These are phyloP conservation scores for Hypoxylon fragiforme DNA, from an alignment of 495 filamentous ascomycete genomes.

Conservation along the genomic window DNA sequence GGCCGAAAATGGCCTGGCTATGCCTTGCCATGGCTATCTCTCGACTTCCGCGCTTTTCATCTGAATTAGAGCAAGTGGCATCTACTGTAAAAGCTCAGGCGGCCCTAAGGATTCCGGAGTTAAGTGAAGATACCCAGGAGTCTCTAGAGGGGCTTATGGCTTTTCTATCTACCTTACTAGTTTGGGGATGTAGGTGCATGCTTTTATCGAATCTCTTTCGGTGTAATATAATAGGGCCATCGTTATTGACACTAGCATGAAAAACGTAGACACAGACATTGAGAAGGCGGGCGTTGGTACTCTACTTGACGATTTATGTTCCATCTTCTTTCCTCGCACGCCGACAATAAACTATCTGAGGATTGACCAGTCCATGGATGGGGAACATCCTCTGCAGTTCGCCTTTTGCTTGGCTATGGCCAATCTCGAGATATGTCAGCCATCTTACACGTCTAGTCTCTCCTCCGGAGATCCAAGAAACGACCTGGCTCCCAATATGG, in stretches of 20 bases:
- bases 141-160: slow-evolving; percentile 16
- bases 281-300: not conserved
- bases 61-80: slow-evolving; percentile 5
- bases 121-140: slow-evolving; percentile 6
- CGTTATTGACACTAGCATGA: not conserved
- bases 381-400: slow-evolving; percentile 15
- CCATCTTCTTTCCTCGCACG: not conserved
- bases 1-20: slow-evolving; percentile 15
- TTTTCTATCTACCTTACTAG: slow-evolving; percentile 21
- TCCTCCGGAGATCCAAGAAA: not conserved
- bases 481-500: not conserved
- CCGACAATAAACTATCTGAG: not conserved
- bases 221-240: no score
- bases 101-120: not conserved
- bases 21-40: slow-evolving; percentile 21
- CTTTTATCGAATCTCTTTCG: not conserved
- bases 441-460: not conserved
- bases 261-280: slow-evolving; percentile 3
- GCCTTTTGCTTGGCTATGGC: slow-evolving; percentile 17
- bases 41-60: slow-evolving; percentile 3
- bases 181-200: slow-evolving; percentile 28
- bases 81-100: slow-evolving; percentile 1
- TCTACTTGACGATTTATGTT: slow-evolving; percentile 8
- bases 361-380: not conserved
- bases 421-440: slow-evolving; percentile 6